phyloP scores from a whole-genome alignment of 2,329 filamentous ascomycete genomes.

The Xylariales sp. region DNA sequence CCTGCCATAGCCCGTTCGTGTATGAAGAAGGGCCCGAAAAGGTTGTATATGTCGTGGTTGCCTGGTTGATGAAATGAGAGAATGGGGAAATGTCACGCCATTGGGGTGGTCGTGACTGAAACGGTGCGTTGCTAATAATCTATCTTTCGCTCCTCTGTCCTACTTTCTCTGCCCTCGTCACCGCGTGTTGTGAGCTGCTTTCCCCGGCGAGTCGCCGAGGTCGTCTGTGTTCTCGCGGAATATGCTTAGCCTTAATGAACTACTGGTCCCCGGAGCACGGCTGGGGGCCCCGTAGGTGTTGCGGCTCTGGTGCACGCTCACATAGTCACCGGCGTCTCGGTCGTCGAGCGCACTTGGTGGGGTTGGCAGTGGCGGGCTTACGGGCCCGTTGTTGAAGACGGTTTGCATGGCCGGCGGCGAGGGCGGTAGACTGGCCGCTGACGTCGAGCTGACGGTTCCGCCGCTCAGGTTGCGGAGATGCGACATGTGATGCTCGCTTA shows the following conservation, averaged over 20 bases:
- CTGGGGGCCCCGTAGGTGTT: constrained; percentile 1
- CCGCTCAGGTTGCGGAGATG: constrained; percentile 59
- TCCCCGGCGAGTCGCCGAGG: constrained; percentile 33
- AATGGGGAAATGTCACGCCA: background rate
- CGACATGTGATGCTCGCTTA: constrained; percentile 55
- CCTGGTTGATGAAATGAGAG: constrained; percentile 4
- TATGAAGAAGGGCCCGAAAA: no score
- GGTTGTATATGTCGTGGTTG: background rate
- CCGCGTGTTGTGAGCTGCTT: constrained; percentile 15
- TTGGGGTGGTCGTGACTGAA: background rate
- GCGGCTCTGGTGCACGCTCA: constrained; percentile 21
- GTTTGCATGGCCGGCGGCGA: constrained; percentile 30
- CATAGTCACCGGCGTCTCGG: constrained; percentile 32
- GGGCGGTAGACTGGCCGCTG: constrained; percentile 15
- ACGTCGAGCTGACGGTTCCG: constrained; percentile 53
- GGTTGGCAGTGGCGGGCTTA: constrained; percentile 37
- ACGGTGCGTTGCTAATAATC: constrained; percentile 1
- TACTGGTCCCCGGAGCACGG: constrained; percentile 10
- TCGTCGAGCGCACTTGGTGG: constrained; percentile 36
- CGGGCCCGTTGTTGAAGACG: constrained; percentile 9
- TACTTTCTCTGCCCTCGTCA: constrained; percentile 4
- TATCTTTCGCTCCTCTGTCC: background rate
- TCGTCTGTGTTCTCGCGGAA: constrained; percentile 46
- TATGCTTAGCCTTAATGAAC: constrained; percentile 39
- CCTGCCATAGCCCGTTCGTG: background rate